Conservation (phyloP, 768 basidiomycete genomes). For the Tylopilus plumbeoviolaceoides region DNA sequence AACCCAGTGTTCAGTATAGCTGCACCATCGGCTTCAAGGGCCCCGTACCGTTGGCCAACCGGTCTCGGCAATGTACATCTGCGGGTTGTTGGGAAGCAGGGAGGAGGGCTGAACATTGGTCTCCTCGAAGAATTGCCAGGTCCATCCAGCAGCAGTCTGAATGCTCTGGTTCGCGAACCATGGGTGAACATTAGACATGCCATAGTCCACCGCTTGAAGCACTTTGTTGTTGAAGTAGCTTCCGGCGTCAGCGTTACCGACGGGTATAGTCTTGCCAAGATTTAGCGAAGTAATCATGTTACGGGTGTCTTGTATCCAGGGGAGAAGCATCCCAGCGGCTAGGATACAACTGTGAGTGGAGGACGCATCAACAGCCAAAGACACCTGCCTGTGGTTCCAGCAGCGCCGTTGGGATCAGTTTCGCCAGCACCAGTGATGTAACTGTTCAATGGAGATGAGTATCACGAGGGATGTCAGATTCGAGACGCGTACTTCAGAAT, state of each 20-base stretch:
- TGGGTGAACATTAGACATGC: constrained; percentile 88
- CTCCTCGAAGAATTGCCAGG: constrained; percentile 67
- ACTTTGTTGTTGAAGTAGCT: constrained; percentile 75
- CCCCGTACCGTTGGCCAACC: constrained; percentile 72
- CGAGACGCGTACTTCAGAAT: constrained; percentile 60
- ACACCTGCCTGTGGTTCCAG: constrained; percentile 43
- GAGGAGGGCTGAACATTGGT: constrained; percentile 59
- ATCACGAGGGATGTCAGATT: neutral
- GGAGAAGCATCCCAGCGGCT: constrained; percentile 62
- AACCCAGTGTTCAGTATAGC: neutral
- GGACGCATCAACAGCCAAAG: neutral
- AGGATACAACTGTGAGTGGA: neutral
- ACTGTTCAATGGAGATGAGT: constrained; percentile 34
- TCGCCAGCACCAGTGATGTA: constrained; percentile 52
- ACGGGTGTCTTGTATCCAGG: constrained; percentile 65
- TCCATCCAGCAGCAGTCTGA: constrained; percentile 74
- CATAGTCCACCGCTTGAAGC: constrained; percentile 61
- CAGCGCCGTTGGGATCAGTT: constrained; percentile 50
- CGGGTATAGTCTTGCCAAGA: constrained; percentile 55
- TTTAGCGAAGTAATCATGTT: constrained; percentile 50
- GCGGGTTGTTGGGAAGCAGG: constrained; percentile 62
- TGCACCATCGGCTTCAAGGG: neutral
- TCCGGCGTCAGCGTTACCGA: constrained; percentile 86
- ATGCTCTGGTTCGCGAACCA: constrained; percentile 87
- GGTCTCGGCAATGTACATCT: constrained; percentile 93